Conservation (phyloP, 2,329 filamentous ascomycete species). For the Paradendryphiella salina region DNA sequence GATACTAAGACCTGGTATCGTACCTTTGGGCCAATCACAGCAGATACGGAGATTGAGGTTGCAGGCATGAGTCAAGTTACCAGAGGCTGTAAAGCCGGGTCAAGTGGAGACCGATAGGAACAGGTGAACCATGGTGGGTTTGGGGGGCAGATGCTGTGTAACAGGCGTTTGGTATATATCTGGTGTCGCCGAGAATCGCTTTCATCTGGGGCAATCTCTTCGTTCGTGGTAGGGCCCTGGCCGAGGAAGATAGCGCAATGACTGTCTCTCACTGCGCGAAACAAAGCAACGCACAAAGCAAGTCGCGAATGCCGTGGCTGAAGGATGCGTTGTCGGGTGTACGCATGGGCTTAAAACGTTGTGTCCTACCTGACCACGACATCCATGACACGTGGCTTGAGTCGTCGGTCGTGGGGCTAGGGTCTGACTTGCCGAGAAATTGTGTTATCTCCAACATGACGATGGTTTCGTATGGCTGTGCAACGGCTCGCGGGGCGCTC, state of each 20-base stretch:
- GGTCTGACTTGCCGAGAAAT: not conserved
- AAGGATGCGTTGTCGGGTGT: not conserved
- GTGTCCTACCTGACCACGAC: not conserved
- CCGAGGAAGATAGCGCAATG: too few relatives aligned
- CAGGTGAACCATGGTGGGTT: not conserved
- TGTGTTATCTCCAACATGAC: too few relatives aligned
- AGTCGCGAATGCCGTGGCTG: not conserved
- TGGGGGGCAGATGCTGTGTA: not conserved
- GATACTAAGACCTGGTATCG: constrained; percentile 3
- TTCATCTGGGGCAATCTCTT: too few relatives aligned
- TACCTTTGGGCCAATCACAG: not conserved
- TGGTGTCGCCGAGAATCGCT: not conserved
- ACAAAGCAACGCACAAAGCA: not conserved
- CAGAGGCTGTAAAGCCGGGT: not conserved
- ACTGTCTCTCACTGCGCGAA: not conserved
- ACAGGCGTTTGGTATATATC: not conserved
- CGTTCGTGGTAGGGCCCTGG: too few relatives aligned
- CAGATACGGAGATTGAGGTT: not conserved
- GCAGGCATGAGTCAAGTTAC: not conserved
- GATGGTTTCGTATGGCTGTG: too few relatives aligned
- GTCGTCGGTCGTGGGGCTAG: not conserved
- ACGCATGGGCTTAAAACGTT: constrained; percentile 1
- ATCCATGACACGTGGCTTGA: constrained; percentile 1
- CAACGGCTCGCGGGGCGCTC: too few relatives aligned
- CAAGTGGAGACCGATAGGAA: not conserved